A percentile compares a stretch with the other conserved stretches of the same genome.
Conservation (phyloP, 495 filamentous ascomycete genomes). For the Jackrogersella minutella region DNA sequence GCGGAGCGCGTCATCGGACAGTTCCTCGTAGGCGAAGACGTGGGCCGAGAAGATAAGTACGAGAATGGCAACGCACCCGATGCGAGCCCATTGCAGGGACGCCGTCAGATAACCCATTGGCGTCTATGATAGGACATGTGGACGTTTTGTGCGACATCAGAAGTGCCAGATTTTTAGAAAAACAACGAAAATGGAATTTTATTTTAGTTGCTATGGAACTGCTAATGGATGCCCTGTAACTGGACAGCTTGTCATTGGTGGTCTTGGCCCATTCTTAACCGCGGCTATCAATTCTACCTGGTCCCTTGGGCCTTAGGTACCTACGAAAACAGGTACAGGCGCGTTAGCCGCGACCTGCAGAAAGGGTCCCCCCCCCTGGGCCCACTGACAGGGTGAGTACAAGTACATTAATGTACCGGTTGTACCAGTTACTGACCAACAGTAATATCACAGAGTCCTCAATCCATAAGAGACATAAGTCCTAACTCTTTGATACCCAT, state of each 20-base stretch:
- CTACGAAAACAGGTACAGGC: neutral
- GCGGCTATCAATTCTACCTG: neutral
- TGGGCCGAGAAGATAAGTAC: conserved; percentile 31
- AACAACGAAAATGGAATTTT: neutral
- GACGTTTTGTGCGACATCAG: conserved; percentile 13
- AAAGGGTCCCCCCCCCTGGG: neutral
- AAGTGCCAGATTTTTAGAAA: neutral
- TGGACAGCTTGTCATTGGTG: neutral
- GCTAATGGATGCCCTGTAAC: neutral
- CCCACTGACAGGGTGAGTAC: neutral
- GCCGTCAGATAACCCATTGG: conserved; percentile 26
- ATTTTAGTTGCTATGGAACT: too few species aligned
- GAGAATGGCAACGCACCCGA: conserved; percentile 20
- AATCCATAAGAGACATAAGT: too few species aligned
- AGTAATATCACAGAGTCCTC: too few species aligned
- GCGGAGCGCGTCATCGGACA: conserved; percentile 75
- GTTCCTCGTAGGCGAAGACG: conserved; percentile 67
- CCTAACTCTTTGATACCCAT: too few species aligned
- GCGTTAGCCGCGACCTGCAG: neutral
- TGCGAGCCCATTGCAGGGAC: conserved; percentile 28
- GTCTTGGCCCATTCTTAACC: neutral
- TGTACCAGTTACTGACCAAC: too few species aligned
- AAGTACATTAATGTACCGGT: neutral
- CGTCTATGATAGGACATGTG: conserved; percentile 2
- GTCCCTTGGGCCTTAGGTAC: neutral